A percentile compares a stretch with the other conserved stretches of the same genome.
These are phyloP conservation scores for Leishmania major DNA, from an alignment of 208 protist genomes.

Conservation along the genomic window DNA sequence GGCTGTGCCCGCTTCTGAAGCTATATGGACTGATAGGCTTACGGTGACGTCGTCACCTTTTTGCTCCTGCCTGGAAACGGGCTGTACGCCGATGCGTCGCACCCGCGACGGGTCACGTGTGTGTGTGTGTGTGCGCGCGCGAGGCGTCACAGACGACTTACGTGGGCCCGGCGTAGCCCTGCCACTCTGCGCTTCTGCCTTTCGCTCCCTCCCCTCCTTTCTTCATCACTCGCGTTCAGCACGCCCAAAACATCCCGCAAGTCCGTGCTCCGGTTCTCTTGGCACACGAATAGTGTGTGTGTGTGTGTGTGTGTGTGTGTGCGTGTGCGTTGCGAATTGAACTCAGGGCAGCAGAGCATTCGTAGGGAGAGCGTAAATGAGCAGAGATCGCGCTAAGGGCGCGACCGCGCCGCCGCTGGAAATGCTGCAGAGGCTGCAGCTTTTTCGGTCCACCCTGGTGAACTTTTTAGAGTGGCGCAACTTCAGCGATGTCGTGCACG, in stretches of 20 bases:
- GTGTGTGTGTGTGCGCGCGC: background rate
- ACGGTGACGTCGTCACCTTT: background rate
- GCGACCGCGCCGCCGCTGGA: constrained; percentile 60
- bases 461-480: constrained; percentile 88
- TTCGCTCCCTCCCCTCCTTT: background rate
- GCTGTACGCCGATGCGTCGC: background rate
- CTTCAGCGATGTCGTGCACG: constrained; percentile 81
- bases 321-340: background rate
- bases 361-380: constrained; percentile 13
- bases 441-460: constrained; percentile 87
- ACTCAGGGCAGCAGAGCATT: background rate
- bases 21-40: background rate
- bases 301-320: too few relatives aligned
- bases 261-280: background rate
- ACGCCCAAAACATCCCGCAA: background rate
- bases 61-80: background rate
- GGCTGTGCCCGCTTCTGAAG: background rate
- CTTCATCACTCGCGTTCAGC: too few relatives aligned
- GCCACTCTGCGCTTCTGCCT: background rate
- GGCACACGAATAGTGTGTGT: too few relatives aligned
- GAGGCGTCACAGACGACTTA: background rate
- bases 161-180: background rate
- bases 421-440: constrained; percentile 77
- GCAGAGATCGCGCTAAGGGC: constrained; percentile 5
- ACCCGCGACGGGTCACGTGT: background rate